Conservation (phyloP, 1,139 yeast species). For the Geotrichum armillariae region DNA sequence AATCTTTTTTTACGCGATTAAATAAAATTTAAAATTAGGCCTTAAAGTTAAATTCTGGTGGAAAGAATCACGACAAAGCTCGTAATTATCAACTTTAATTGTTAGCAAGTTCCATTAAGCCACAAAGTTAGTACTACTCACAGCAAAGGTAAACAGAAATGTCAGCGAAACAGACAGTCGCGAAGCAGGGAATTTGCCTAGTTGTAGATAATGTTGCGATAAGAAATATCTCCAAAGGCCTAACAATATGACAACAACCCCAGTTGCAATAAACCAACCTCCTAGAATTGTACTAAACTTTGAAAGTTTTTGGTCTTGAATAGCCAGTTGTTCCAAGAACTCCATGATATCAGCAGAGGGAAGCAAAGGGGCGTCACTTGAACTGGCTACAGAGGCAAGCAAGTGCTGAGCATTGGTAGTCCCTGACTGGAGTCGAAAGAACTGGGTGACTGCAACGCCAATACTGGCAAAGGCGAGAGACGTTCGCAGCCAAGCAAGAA, state of each 20-base stretch:
- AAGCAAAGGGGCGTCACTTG: background rate
- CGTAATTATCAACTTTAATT: constrained; percentile 11
- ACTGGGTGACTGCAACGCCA: constrained; percentile 57
- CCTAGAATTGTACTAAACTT: constrained; percentile 33
- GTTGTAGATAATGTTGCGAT: constrained; percentile 47
- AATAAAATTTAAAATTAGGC: too few species aligned
- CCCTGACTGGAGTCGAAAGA: constrained; percentile 48
- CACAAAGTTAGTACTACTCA: constrained; percentile 24
- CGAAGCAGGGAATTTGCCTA: constrained; percentile 53
- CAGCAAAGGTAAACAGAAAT: constrained; percentile 41
- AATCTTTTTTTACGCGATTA: too few species aligned
- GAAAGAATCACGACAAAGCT: constrained; percentile 12
- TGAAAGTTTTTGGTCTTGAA: constrained; percentile 23
- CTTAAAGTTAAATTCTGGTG: background rate
- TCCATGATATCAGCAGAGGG: background rate
- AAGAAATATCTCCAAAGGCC: constrained; percentile 48
- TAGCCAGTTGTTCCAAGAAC: background rate
- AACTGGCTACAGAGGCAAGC: background rate
- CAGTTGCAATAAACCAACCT: constrained; percentile 44
- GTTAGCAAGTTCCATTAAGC: background rate
- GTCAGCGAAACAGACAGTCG: constrained; percentile 39
- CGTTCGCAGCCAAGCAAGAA: constrained; percentile 77
- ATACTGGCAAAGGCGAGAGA: constrained; percentile 54
- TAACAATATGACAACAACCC: constrained; percentile 43
- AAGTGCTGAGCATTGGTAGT: too few species aligned